A percentile compares a stretch with the other conserved stretches of the same genome.
phyloP scores from a whole-genome alignment of 768 basidiomycete species.

The Boletus eberwhitei region DNA sequence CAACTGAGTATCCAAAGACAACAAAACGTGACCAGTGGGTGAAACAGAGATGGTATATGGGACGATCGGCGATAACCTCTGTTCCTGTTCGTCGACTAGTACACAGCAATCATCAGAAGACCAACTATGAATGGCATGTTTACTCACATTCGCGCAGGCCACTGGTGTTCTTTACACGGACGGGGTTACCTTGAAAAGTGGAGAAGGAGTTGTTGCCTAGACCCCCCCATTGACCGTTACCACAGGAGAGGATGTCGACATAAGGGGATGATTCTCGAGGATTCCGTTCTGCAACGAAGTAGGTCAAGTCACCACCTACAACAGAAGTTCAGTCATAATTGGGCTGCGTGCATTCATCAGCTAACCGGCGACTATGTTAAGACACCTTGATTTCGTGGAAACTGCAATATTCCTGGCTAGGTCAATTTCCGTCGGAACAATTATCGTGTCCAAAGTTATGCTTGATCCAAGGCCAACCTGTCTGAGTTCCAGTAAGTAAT shows the following conservation, averaged over 20 bases:
- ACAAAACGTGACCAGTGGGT: constrained; percentile 71
- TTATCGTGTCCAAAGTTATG: constrained; percentile 62
- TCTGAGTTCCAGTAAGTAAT: constrained; percentile 34
- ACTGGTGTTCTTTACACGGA: constrained; percentile 74
- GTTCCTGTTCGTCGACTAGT: constrained; percentile 62
- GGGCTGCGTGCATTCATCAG: neutral
- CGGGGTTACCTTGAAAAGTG: constrained; percentile 66
- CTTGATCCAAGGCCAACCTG: constrained; percentile 78
- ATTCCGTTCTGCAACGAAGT: constrained; percentile 67
- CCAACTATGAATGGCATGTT: neutral
- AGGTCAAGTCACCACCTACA: constrained; percentile 71
- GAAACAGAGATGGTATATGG: constrained; percentile 66
- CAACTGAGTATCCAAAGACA: constrained; percentile 61
- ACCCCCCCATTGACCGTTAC: constrained; percentile 82
- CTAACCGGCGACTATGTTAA: constrained; percentile 62
- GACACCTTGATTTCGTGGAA: constrained; percentile 55
- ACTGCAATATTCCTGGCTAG: constrained; percentile 55
- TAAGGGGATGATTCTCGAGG: constrained; percentile 33
- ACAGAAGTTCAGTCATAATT: constrained; percentile 1
- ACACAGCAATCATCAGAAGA: constrained; percentile 3
- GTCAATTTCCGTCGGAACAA: constrained; percentile 83
- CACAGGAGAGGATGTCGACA: constrained; percentile 68
- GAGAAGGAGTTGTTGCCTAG: constrained; percentile 62
- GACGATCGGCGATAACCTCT: constrained; percentile 59
- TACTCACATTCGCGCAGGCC: constrained; percentile 81